phyloP scores from a whole-genome alignment of 768 basidiomycete genomes.

The Heimioporus sp. region DNA sequence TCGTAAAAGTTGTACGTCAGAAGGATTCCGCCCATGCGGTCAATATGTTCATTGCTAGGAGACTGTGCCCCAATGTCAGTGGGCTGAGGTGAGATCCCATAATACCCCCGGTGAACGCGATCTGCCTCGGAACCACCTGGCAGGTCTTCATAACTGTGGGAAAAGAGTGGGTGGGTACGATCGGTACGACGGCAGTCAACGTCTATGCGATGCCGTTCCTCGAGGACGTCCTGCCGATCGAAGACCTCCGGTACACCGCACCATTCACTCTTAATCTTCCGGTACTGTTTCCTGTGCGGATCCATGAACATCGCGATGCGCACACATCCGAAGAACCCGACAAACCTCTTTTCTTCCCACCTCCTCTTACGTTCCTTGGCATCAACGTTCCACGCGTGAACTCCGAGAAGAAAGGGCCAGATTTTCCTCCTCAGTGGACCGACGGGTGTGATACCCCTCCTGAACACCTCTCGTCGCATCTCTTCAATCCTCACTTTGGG shows the following conservation, averaged over 20 bases:
- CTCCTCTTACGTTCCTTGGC: constrained; percentile 53
- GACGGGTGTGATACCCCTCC: constrained; percentile 59
- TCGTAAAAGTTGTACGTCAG: constrained; percentile 92
- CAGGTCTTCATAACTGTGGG: constrained; percentile 39
- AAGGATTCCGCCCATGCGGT: constrained; percentile 80
- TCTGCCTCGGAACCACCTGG: constrained; percentile 54
- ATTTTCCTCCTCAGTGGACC: constrained; percentile 64
- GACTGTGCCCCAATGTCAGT: constrained; percentile 83
- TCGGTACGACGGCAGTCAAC: constrained; percentile 98
- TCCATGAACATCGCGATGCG: constrained; percentile 6
- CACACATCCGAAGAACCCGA: background rate
- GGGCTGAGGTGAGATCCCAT: constrained; percentile 72
- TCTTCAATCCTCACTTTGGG: constrained; percentile 65
- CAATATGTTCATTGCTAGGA: constrained; percentile 88
- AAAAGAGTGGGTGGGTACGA: constrained; percentile 88
- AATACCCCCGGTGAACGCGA: constrained; percentile 47
- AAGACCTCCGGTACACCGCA: constrained; percentile 79
- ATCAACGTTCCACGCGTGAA: constrained; percentile 77
- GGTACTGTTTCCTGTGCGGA: constrained; percentile 61
- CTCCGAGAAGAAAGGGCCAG: constrained; percentile 91
- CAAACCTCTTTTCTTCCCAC: constrained; percentile 67
- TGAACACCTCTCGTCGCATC: constrained; percentile 76
- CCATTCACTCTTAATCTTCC: constrained; percentile 76
- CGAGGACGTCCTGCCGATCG: constrained; percentile 74
- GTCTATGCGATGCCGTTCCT: constrained; percentile 92